A percentile compares a stretch with the other conserved stretches of the same genome.
Evolutionary conservation across 495 filamentous ascomycete genomes (phyloP).

Genomic region (Aspergillus homomorphus): DNA sequence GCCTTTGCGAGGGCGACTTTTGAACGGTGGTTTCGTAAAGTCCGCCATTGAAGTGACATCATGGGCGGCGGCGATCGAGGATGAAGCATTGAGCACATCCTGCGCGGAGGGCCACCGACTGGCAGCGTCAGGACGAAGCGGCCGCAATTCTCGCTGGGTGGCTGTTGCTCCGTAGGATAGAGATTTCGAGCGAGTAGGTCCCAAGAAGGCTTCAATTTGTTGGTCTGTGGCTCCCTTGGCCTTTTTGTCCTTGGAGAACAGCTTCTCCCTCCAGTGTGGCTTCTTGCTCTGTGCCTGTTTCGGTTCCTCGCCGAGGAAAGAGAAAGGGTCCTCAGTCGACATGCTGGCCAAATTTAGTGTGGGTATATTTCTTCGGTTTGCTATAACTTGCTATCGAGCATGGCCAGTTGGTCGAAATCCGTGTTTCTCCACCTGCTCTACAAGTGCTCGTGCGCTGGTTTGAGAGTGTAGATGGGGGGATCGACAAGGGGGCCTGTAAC

Average conservation of each 20-base stretch:
- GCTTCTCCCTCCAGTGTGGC: constrained; percentile 46
- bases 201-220: constrained; percentile 49
- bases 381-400: constrained; percentile 14
- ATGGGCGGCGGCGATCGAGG: constrained; percentile 9
- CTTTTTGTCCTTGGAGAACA: constrained; percentile 45
- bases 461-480: constrained; percentile 5
- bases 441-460: constrained; percentile 7
- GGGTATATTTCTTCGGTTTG: constrained; percentile 11
- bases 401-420: constrained; percentile 11
- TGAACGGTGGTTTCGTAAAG: constrained; percentile 21
- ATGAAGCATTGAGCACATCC: constrained; percentile 21
- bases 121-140: constrained; percentile 20
- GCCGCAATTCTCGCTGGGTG: constrained; percentile 18
- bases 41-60: constrained; percentile 12
- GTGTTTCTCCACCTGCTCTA: constrained; percentile 9
- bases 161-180: constrained; percentile 17
- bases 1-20: constrained; percentile 53
- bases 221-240: constrained; percentile 33
- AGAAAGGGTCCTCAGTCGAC: constrained; percentile 42
- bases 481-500: constrained; percentile 24
- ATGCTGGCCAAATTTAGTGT: constrained; percentile 25
- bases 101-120: constrained; percentile 27
- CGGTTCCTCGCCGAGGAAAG: constrained; percentile 34
- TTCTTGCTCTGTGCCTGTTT: constrained; percentile 34
- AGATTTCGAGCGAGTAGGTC: constrained; percentile 27